Evolutionary conservation across 768 basidiomycete genomes (phyloP).

Genomic region (Nidularia sp.): DNA sequence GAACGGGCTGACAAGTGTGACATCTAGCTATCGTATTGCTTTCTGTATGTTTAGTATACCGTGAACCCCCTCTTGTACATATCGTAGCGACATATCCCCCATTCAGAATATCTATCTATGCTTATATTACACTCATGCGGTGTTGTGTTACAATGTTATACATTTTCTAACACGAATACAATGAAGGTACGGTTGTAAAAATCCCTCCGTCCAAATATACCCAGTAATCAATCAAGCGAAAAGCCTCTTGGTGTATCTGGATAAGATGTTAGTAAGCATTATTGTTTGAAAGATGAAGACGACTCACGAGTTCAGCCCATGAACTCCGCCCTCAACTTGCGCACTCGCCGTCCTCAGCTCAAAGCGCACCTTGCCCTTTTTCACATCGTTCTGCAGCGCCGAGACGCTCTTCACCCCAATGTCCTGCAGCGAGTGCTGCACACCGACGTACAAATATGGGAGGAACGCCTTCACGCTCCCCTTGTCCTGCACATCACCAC

Average conservation of each 20-base stretch:
- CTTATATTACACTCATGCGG: too few relatives aligned
- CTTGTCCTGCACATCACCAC: conserved; percentile 96
- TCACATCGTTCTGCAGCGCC: conserved; percentile 66
- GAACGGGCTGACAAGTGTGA: too few relatives aligned
- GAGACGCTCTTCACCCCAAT: conserved; percentile 70
- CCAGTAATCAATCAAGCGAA: conserved; percentile 16
- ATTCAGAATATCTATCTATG: too few relatives aligned
- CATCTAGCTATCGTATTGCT: too few relatives aligned
- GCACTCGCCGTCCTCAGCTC: conserved; percentile 93
- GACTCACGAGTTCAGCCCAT: conserved; percentile 90
- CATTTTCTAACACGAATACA: too few relatives aligned
- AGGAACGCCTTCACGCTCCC: conserved; percentile 91
- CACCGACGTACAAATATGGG: conserved; percentile 75
- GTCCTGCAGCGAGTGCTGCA: conserved; percentile 95
- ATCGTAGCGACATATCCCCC: too few relatives aligned
- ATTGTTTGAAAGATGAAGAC: conserved; percentile 3
- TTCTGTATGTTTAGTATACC: too few relatives aligned
- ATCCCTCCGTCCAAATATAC: background rate
- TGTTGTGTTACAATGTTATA: too few relatives aligned
- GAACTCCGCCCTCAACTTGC: conserved; percentile 93
- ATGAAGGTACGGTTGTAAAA: background rate
- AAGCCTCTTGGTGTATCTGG: conserved; percentile 34
- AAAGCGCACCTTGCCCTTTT: conserved; percentile 70
- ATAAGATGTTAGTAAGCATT: conserved; percentile 1
- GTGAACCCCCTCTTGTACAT: too few relatives aligned